Evolutionary conservation across 1,139 yeast species (phyloP).

Genomic region (Hansenula sp.): DNA sequence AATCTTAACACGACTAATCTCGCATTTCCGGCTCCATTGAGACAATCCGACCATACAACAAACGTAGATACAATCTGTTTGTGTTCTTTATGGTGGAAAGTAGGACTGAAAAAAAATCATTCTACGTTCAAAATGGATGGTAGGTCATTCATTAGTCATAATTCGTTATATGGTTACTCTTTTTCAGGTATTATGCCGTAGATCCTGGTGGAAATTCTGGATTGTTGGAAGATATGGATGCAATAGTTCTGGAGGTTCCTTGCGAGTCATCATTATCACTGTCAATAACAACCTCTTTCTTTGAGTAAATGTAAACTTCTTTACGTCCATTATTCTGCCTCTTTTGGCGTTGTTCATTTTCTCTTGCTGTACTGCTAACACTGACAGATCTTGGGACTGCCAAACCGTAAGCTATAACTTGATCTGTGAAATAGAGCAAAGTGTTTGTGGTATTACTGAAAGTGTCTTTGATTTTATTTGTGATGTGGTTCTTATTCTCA

Average conservation of each 20-base stretch:
- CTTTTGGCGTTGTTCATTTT: slow-evolving; percentile 19
- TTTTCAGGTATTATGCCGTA: background rate
- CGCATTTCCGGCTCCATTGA: no score
- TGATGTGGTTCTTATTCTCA: slow-evolving; percentile 1
- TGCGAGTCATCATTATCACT: slow-evolving; percentile 22
- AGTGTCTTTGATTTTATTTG: slow-evolving; percentile 13
- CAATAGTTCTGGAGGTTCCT: background rate
- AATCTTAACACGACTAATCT: no score
- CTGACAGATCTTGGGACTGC: slow-evolving; percentile 56
- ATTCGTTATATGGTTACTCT: background rate
- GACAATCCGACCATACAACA: no score
- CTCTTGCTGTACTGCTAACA: slow-evolving; percentile 23
- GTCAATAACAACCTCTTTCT: slow-evolving; percentile 49
- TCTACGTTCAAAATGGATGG: no score
- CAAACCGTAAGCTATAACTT: slow-evolving; percentile 54
- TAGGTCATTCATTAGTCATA: background rate
- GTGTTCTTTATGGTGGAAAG: no score
- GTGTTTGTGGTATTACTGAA: slow-evolving; percentile 33
- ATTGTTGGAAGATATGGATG: background rate
- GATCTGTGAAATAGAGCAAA: slow-evolving; percentile 46
- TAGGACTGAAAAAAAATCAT: no score
- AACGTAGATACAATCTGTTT: no score
- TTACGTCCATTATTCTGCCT: slow-evolving; percentile 25
- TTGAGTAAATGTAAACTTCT: slow-evolving; percentile 52
- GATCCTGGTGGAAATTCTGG: background rate